Base-by-base conservation (phyloP, 176 grass and related monocot species). In the Triticum timopheevii region DNA sequence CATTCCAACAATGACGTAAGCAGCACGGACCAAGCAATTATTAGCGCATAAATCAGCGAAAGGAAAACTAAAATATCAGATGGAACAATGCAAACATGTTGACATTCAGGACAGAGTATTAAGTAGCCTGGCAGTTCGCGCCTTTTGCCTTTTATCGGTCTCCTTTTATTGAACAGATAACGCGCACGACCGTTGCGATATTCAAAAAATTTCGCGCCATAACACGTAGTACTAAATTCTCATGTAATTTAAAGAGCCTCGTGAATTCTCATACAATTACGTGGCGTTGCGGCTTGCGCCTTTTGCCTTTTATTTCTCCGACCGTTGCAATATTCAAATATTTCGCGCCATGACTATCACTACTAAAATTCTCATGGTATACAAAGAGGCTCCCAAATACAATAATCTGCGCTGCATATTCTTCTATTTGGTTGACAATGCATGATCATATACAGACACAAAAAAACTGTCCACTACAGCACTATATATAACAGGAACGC, bases 371-470 rank as follows among this genome's bases (percentile, higher is more conserved):
- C 31, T 0, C 59, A 80, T 85, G 68, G 3, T 61, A 74, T 20
- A 6, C 28, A 83, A 59, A 34, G 82, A 62, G 22, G 24, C 38
- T 82, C 6, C 1, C 27, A 82, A 69, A 77, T 86, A 28, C 61
- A 85, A 45, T 3, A 34, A 76, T 13, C 0, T 12, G 13, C 42
- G 8, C 20, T 22, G 11, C 3, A 24, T 16, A 56, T 58, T 36
- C 11, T 66, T 5, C 50, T 54, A 19, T 19, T 65, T n/a, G 27
- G 8, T 42, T 70, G 80, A 67, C 30, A 82, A 36, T 36, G 23
- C 61, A 85, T 66, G 83, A 50, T 44, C 36, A 85, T 85, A 66
- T 7, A 47, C 13, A 44, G 23, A 69, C 66, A 52, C 50, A 13
- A 13, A 47, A 49, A 61, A 61, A 75, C 15, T 33, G 52, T n/a